phyloP scores from a whole-genome alignment of 2,329 filamentous ascomycete genomes.

The Aspergillus terreus region DNA sequence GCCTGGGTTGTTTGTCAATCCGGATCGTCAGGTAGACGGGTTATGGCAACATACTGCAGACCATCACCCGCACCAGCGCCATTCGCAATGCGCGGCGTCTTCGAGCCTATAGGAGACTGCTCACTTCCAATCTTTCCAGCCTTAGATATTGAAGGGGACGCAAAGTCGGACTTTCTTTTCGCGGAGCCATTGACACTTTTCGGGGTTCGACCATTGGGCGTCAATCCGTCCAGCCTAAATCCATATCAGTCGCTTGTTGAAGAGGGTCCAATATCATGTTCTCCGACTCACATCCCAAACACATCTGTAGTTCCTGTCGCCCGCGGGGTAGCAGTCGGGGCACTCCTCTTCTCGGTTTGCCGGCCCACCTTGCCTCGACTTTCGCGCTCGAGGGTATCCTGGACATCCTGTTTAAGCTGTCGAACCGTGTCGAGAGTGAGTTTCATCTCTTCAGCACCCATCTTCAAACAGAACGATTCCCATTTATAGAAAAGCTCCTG shows the following conservation, averaged over 20 bases:
- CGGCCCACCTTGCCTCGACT: constrained; percentile 61
- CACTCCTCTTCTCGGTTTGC: constrained; percentile 60
- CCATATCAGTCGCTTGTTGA: not conserved
- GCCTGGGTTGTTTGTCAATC: constrained; percentile 33
- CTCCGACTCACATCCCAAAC: constrained; percentile 67
- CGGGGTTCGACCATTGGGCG: constrained; percentile 57
- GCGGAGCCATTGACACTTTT: constrained; percentile 40
- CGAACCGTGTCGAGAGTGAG: constrained; percentile 68
- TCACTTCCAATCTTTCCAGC: constrained; percentile 42
- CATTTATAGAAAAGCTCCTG: constrained; percentile 97
- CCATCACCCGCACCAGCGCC: constrained; percentile 23
- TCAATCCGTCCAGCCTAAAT: constrained; percentile 61
- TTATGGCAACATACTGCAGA: constrained; percentile 32
- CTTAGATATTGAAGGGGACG: constrained; percentile 44
- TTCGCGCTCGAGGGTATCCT: constrained; percentile 76
- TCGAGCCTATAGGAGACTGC: constrained; percentile 49
- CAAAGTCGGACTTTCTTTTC: constrained; percentile 52
- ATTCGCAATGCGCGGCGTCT: constrained; percentile 37
- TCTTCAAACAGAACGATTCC: constrained; percentile 96
- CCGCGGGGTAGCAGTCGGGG: constrained; percentile 57
- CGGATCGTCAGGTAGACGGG: not conserved
- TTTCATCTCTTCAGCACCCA: constrained; percentile 75
- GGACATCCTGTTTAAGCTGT: constrained; percentile 80
- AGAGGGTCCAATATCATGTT: not conserved
- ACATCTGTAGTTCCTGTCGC: constrained; percentile 63